Evolutionary conservation across 2,329 filamentous ascomycete genomes (phyloP).

Genomic region (Penicillium sp.): DNA sequence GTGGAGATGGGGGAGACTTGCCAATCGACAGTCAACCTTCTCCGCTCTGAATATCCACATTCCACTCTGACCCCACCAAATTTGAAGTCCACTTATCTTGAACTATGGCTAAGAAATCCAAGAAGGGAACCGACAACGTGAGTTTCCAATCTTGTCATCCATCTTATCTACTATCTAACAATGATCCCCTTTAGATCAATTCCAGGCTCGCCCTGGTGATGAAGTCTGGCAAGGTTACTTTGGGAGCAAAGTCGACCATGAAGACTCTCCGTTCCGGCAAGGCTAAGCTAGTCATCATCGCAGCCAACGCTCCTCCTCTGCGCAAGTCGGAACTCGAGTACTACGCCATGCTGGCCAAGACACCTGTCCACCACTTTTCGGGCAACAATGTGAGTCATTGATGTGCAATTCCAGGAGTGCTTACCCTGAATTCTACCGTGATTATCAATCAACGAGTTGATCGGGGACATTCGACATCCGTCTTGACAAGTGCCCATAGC

Average conservation of each 20-base stretch:
- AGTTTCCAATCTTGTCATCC: slow-evolving; percentile 9
- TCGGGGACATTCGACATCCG: too few relatives aligned
- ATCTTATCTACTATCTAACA: slow-evolving; percentile 5
- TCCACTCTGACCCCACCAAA: slow-evolving; percentile 16
- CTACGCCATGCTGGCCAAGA: slow-evolving; percentile 91
- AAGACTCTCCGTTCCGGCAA: slow-evolving; percentile 93
- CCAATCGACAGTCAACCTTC: slow-evolving; percentile 1
- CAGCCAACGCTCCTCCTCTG: slow-evolving; percentile 94
- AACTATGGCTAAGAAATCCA: slow-evolving; percentile 70
- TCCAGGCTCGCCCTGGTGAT: slow-evolving; percentile 70
- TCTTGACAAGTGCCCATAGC: too few relatives aligned
- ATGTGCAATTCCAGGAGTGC: background rate
- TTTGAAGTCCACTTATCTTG: slow-evolving; percentile 22
- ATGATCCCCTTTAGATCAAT: slow-evolving; percentile 56
- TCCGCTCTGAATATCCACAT: slow-evolving; percentile 31
- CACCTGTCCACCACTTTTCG: slow-evolving; percentile 93
- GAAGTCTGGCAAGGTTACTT: slow-evolving; percentile 70
- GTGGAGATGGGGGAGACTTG: background rate
- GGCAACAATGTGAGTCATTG: slow-evolving; percentile 92
- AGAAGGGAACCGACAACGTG: slow-evolving; percentile 76
- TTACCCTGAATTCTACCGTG: background rate
- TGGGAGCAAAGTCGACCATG: slow-evolving; percentile 86
- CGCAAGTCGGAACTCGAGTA: slow-evolving; percentile 97
- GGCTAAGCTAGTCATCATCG: slow-evolving; percentile 97
- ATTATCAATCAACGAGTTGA: too few relatives aligned